Conservation (phyloP, 176 grass and related monocot species). For the Carex myosuroides region DNA sequence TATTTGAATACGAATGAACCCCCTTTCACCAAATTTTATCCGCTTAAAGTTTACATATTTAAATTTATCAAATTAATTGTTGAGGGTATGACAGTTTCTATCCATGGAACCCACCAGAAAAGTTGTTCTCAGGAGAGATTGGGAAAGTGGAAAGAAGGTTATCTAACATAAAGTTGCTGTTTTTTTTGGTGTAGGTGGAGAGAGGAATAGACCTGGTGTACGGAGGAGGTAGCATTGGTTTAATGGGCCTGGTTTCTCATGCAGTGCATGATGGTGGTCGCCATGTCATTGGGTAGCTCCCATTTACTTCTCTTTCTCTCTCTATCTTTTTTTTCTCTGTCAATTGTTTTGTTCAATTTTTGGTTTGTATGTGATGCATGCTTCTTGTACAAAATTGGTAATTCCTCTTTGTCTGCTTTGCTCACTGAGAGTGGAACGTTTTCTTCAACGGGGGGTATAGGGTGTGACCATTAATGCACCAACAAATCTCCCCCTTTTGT, state of each 20-base stretch:
- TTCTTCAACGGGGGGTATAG: conserved; percentile 24
- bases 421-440: not conserved
- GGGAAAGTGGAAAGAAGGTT: conserved; percentile 17
- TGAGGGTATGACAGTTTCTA: not conserved
- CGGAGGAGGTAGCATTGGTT: conserved; percentile 87
- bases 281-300: conserved; percentile 79
- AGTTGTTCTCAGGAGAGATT: not conserved
- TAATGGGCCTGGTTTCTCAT: conserved; percentile 93
- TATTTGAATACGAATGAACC: not conserved
- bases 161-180: not conserved
- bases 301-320: conserved; percentile 12
- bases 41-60: not conserved
- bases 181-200: conserved; percentile 54
- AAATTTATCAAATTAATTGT: not conserved
- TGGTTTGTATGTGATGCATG: conserved; percentile 40
- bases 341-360: conserved; percentile 24
- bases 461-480: conserved; percentile 32
- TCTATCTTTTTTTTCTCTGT: not conserved
- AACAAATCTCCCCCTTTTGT: not conserved
- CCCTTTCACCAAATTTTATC: not conserved
- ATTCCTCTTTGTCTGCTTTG: conserved; percentile 31
- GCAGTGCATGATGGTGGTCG: conserved; percentile 96
- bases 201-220: conserved; percentile 97
- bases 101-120: not conserved
- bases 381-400: conserved; percentile 40